A percentile compares a stretch with the other conserved stretches of the same genome.
Evolutionary conservation across 2,329 filamentous ascomycete genomes (phyloP).

Genomic region (Fusarium sp.): DNA sequence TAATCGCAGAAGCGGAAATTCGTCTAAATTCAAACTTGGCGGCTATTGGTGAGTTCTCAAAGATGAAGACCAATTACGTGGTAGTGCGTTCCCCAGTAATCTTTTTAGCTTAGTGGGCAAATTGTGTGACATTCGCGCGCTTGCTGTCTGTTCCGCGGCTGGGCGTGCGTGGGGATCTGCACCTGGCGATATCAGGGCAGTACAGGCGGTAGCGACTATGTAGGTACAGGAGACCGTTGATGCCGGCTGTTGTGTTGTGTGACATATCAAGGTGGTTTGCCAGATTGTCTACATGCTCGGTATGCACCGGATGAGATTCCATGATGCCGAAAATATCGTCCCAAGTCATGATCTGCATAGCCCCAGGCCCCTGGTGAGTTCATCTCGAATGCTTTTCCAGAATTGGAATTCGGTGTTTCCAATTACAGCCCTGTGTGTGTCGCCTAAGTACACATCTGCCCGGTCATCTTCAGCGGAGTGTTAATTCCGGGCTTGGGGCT

Average conservation of each 20-base stretch:
- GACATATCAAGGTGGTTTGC: slow-evolving; percentile 22
- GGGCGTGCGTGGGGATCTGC: slow-evolving; percentile 19
- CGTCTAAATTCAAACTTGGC: slow-evolving; percentile 39
- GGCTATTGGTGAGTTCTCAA: slow-evolving; percentile 40
- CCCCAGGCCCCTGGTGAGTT: not conserved
- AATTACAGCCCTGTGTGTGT: slow-evolving; percentile 11
- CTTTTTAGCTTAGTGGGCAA: slow-evolving; percentile 25
- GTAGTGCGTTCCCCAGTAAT: slow-evolving; percentile 19
- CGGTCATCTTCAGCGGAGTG: slow-evolving; percentile 27
- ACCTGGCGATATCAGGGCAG: slow-evolving; percentile 8
- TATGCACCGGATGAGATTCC: slow-evolving; percentile 17
- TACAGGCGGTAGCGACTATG: not conserved
- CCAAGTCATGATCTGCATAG: slow-evolving; percentile 20
- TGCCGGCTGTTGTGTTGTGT: slow-evolving; percentile 36
- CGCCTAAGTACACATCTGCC: slow-evolving; percentile 1
- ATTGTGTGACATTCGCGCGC: slow-evolving; percentile 36
- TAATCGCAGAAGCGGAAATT: slow-evolving; percentile 45
- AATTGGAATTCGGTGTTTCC: slow-evolving; percentile 17
- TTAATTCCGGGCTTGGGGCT: slow-evolving; percentile 36
- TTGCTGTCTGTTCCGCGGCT: slow-evolving; percentile 38
- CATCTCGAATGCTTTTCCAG: slow-evolving; percentile 33
- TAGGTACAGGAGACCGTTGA: slow-evolving; percentile 20
- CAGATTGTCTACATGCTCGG: slow-evolving; percentile 17
- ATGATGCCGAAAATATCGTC: slow-evolving; percentile 15
- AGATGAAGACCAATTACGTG: slow-evolving; percentile 14